These are phyloP conservation scores for Curvularia verruculosa DNA, from an alignment of 2,329 filamentous ascomycete species.

Conservation along the genomic window DNA sequence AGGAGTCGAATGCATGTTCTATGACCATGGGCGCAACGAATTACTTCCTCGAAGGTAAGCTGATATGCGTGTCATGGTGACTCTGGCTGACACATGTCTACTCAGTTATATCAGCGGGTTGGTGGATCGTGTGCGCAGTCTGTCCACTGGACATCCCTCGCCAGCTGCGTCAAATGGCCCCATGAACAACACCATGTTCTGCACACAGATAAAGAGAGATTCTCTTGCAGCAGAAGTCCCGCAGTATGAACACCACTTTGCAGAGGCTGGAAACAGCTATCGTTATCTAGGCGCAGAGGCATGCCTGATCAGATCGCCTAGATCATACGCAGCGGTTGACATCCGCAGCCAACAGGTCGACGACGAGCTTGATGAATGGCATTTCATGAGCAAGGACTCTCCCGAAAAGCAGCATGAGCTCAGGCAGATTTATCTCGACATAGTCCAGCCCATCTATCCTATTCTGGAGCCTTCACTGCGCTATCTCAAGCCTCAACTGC, in stretches of 20 bases:
- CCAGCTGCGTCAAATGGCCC: conserved; percentile 26
- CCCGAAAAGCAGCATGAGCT: conserved; percentile 38
- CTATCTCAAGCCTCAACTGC: conserved; percentile 33
- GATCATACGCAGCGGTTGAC: conserved; percentile 27
- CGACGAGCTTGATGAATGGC: conserved; percentile 35
- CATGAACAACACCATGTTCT: conserved; percentile 15
- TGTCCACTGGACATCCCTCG: conserved; percentile 28
- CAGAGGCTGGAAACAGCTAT: conserved; percentile 40
- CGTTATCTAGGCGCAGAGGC: conserved; percentile 45
- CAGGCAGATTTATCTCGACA: conserved; percentile 38
- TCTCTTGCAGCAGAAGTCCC: conserved; percentile 19
- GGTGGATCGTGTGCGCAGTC: conserved; percentile 44
- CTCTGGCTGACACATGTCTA: conserved; percentile 17
- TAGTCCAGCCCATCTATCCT: conserved; percentile 39
- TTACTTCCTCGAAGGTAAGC: conserved; percentile 39
- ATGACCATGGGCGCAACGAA: conserved; percentile 43
- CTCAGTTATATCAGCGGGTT: conserved; percentile 47
- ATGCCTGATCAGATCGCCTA: conserved; percentile 42
- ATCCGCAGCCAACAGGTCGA: conserved; percentile 23
- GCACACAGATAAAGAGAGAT: conserved; percentile 21
- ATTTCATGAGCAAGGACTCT: conserved; percentile 31
- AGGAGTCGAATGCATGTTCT: conserved; percentile 44
- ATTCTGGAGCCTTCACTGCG: conserved; percentile 37
- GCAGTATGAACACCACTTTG: conserved; percentile 45
- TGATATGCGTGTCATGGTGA: not conserved